Conservation (phyloP, 192 early-diverging fungal genomes). For the Backusella macrospora region DNA sequence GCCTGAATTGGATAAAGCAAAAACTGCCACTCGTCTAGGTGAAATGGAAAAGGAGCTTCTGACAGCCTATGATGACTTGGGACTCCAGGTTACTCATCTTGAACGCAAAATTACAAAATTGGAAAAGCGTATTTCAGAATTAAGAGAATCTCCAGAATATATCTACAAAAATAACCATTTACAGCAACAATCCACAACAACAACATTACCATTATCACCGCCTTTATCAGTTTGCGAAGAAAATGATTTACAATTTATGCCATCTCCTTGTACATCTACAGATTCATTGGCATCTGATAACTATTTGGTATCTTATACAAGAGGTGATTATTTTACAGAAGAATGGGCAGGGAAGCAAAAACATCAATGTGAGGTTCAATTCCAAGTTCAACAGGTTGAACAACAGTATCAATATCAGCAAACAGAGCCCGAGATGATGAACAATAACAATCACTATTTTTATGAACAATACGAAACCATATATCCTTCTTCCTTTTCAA, state of each 20-base stretch:
- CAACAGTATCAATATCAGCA: not conserved
- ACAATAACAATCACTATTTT: not conserved
- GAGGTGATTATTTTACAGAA: not conserved
- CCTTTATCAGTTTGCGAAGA: conserved; percentile 1
- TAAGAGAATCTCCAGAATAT: conserved; percentile 10
- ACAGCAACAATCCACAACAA: not conserved
- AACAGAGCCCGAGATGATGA: not conserved
- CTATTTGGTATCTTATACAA: conserved; percentile 3
- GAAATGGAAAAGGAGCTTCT: conserved; percentile 40
- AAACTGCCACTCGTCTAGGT: conserved; percentile 24
- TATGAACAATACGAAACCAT: not conserved
- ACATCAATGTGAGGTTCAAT: not conserved
- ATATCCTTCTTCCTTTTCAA: not conserved
- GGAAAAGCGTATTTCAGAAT: conserved; percentile 24
- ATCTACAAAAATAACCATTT: not conserved
- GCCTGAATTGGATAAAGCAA: conserved; percentile 28
- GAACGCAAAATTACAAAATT: conserved; percentile 38
- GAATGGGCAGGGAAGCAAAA: not conserved
- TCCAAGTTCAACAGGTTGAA: not conserved
- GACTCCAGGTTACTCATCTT: conserved; percentile 39
- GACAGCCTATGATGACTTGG: conserved; percentile 41
- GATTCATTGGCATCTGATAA: conserved; percentile 16
- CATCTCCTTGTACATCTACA: conserved; percentile 9
- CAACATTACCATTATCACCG: not conserved
- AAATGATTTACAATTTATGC: not conserved